Evolutionary conservation across 2,329 filamentous ascomycete genomes (phyloP).

Genomic region (Microsporum ferrugineum): DNA sequence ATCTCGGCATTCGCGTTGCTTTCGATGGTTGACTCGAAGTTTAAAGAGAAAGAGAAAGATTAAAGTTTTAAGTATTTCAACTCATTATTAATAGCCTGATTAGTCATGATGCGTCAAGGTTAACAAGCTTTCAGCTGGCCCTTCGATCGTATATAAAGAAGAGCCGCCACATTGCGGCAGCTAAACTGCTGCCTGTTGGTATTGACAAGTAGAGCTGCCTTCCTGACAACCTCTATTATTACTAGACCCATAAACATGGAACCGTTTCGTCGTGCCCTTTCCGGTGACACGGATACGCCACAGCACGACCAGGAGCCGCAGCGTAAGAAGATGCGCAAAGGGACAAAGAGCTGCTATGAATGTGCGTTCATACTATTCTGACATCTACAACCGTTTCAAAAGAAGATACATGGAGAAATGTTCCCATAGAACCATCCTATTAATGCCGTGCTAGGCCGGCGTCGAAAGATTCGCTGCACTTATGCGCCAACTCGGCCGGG

Average conservation of each 20-base stretch:
- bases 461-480: constrained; percentile 36
- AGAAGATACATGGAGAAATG: not conserved
- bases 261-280: not conserved
- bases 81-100: not conserved
- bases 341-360: constrained; percentile 34
- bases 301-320: constrained; percentile 20
- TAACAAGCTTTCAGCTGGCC: not conserved
- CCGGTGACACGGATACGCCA: not conserved
- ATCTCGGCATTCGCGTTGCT: not conserved
- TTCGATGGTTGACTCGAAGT: not conserved
- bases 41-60: not conserved
- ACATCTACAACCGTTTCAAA: not conserved
- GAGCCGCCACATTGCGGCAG: not conserved
- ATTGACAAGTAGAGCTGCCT: not conserved
- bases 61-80: not conserved
- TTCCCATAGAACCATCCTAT: not conserved
- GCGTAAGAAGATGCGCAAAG: constrained; percentile 35
- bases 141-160: not conserved
- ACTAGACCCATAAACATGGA: not conserved
- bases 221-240: not conserved
- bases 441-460: constrained; percentile 20
- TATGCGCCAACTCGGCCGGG: constrained; percentile 24
- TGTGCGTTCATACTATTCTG: constrained; percentile 20
- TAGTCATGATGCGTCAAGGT: not conserved
- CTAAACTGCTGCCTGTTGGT: not conserved